Evolutionary conservation across 768 basidiomycete genomes (phyloP).

Genomic region (Auricularia cornea): DNA sequence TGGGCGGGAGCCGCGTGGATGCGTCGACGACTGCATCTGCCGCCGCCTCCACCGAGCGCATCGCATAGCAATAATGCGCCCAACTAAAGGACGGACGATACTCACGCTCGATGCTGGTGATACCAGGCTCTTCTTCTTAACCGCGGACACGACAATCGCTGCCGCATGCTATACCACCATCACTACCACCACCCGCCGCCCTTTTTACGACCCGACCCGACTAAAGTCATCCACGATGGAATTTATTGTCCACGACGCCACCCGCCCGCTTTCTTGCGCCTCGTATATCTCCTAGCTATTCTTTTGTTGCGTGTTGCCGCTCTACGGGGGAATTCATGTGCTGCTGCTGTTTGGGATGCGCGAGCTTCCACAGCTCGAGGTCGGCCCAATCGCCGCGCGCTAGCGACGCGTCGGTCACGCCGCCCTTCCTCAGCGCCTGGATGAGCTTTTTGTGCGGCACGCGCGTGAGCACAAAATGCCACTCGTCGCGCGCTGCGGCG

Average conservation of each 20-base stretch:
- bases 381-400: conserved; percentile 61
- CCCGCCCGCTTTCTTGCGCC: neutral
- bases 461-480: conserved; percentile 51
- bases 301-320: neutral
- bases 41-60: too few species aligned
- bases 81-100: too few species aligned
- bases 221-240: too few species aligned
- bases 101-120: too few species aligned
- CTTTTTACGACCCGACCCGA: too few species aligned
- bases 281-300: neutral
- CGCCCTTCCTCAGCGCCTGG: conserved; percentile 51
- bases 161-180: too few species aligned
- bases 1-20: neutral
- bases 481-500: conserved; percentile 41
- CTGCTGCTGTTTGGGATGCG: neutral
- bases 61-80: too few species aligned
- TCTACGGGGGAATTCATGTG: neutral
- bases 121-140: too few species aligned
- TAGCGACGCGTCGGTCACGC: conserved; percentile 45
- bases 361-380: conserved; percentile 70
- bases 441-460: conserved; percentile 51
- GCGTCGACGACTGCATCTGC: neutral
- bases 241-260: too few species aligned
- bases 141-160: too few species aligned
- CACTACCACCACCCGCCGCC: too few species aligned